A percentile compares a stretch with the other conserved stretches of the same genome.
Conservation (phyloP, 2,329 filamentous ascomycete species). For the Rugonectria rugulosa region DNA sequence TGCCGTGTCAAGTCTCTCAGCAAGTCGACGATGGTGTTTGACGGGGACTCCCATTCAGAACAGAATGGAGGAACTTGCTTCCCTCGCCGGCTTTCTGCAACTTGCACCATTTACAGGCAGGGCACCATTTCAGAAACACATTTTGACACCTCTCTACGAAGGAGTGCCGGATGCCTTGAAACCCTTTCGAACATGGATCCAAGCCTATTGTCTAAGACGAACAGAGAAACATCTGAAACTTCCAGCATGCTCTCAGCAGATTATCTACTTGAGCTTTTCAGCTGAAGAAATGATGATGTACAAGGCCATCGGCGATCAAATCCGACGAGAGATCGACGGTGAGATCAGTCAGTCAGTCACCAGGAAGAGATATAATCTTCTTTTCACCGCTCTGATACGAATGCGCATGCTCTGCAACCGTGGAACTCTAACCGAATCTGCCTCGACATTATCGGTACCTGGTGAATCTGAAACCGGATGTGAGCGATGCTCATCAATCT, state of each 20-base stretch:
- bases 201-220: slow-evolving; percentile 13
- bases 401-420: slow-evolving; percentile 20
- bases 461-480: neutral
- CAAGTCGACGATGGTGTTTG: slow-evolving; percentile 59
- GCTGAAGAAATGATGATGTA: slow-evolving; percentile 2
- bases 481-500: slow-evolving; percentile 8
- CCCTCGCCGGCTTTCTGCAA: slow-evolving; percentile 24
- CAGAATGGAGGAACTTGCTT: slow-evolving; percentile 54
- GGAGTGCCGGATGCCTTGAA: slow-evolving; percentile 10
- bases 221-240: slow-evolving; percentile 9
- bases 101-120: slow-evolving; percentile 2
- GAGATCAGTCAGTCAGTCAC: neutral
- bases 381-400: slow-evolving; percentile 9
- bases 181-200: slow-evolving; percentile 5
- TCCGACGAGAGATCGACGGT: neutral
- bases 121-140: slow-evolving; percentile 13
- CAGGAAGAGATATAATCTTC: slow-evolving; percentile 4
- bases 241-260: neutral
- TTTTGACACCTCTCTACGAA: neutral
- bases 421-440: neutral
- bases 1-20: slow-evolving; percentile 49
- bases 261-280: neutral
- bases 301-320: neutral
- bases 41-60: slow-evolving; percentile 64
- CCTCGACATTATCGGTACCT: neutral